These are phyloP conservation scores for Bacterosira constricta DNA, from an alignment of 108 stramenopile species.

Conservation along the genomic window DNA sequence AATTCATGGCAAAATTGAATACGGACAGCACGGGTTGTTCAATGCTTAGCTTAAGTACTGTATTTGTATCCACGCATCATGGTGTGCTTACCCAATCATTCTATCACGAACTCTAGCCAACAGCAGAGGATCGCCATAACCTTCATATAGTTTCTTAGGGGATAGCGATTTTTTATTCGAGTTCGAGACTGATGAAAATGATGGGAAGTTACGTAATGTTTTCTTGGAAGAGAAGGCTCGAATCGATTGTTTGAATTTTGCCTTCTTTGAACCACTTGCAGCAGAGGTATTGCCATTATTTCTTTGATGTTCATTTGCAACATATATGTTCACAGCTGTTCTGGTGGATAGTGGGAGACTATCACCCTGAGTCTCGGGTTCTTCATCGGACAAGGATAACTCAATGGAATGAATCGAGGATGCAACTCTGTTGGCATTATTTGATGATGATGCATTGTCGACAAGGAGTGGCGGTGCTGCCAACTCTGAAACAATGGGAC, in stretches of 20 bases:
- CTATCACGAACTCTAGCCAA: slow-evolving; percentile 1
- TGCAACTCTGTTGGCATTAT: background rate
- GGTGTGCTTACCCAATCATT: background rate
- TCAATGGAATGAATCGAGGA: background rate
- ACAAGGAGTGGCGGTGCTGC: background rate
- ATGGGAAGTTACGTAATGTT: background rate
- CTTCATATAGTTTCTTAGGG: background rate
- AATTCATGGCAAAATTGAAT: no score
- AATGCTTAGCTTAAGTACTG: no score
- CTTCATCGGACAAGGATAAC: background rate
- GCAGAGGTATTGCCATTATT: background rate
- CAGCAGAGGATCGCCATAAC: slow-evolving; percentile 7
- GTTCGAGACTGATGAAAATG: background rate
- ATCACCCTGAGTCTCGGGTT: background rate
- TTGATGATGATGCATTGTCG: background rate
- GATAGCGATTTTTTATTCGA: background rate
- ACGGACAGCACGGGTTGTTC: no score
- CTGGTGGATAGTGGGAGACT: background rate
- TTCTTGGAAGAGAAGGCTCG: background rate
- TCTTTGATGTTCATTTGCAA: background rate
- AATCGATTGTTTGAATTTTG: background rate
- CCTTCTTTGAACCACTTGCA: background rate
- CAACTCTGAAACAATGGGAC: background rate
- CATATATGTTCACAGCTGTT: background rate
- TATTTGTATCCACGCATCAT: no score